Percentiles rank a stretch among this genome's conserved stretches.
These are phyloP conservation scores for Neofusicoccum parvum DNA, from an alignment of 2,329 filamentous ascomycete species.

Conservation along the genomic window DNA sequence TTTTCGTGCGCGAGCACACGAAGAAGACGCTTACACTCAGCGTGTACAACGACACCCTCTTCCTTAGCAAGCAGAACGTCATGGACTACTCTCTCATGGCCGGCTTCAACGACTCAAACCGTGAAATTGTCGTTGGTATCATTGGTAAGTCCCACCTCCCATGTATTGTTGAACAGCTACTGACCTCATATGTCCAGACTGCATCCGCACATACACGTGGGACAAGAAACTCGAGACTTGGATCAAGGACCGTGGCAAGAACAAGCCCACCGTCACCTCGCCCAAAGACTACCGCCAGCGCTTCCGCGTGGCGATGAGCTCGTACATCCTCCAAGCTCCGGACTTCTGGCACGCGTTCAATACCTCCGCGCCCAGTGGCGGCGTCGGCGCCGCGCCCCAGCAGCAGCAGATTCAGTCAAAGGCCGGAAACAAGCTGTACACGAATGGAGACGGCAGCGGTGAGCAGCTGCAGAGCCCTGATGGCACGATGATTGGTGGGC, in stretches of 20 bases:
- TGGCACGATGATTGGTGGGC: neutral
- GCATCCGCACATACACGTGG: constrained; percentile 98
- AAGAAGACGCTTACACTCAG: constrained; percentile 90
- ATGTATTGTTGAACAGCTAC: neutral
- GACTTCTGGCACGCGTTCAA: constrained; percentile 74
- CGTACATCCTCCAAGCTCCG: constrained; percentile 76
- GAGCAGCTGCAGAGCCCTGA: neutral
- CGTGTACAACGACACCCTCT: constrained; percentile 97
- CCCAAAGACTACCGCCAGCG: constrained; percentile 97
- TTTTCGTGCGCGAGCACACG: constrained; percentile 93
- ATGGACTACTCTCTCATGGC: constrained; percentile 99
- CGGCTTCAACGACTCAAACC: constrained; percentile 85
- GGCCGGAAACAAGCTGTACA: neutral
- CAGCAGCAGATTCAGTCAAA: neutral
- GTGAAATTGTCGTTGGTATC: constrained; percentile 94
- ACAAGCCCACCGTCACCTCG: constrained; percentile 90
- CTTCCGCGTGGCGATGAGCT: constrained; percentile 94
- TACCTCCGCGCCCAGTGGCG: neutral
- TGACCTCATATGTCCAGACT: constrained; percentile 58
- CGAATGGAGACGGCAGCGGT: neutral
- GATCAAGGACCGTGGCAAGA: constrained; percentile 95
- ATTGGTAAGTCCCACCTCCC: constrained; percentile 55
- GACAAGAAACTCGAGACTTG: constrained; percentile 99
- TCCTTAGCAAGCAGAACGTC: constrained; percentile 90
- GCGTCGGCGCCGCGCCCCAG: neutral